Evolutionary conservation across 1,284 basidiomycete species (phyloP).

Genomic region (Rhodotorula mucilaginosa): DNA sequence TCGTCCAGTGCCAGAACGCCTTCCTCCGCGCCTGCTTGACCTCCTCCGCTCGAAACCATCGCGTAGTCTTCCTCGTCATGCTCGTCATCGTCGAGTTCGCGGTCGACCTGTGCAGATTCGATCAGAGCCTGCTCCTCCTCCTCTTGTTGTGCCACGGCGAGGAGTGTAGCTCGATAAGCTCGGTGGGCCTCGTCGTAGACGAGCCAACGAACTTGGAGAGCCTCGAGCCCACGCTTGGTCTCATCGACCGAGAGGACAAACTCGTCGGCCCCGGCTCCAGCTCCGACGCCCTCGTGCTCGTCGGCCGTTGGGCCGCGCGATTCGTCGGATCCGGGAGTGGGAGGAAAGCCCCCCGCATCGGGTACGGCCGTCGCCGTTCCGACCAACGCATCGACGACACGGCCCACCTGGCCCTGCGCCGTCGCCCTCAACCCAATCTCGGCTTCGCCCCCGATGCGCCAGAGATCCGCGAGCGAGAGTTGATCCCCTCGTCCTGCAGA

Average conservation of each 20-base stretch:
- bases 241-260: neutral
- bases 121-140: neutral
- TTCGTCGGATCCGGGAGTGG: too few relatives aligned
- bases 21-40: neutral
- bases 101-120: neutral
- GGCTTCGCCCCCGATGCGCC: conserved; percentile 5
- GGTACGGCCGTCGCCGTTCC: neutral
- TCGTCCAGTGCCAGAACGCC: neutral
- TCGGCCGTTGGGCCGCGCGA: neutral
- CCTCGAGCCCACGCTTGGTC: neutral
- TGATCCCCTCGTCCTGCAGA: neutral
- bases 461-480: conserved; percentile 7
- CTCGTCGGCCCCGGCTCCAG: neutral
- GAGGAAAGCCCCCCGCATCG: too few relatives aligned
- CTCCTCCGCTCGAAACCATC: neutral
- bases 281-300: neutral
- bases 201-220: conserved; percentile 2
- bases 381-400: conserved; percentile 5
- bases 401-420: neutral
- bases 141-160: neutral
- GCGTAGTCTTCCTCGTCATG: neutral
- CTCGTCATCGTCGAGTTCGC: neutral
- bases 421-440: neutral
- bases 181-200: neutral
- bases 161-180: too few relatives aligned